A percentile compares a stretch with the other conserved stretches of the same genome.
Conservation (phyloP, 192 early-diverging fungal genomes). For the Coemansia sp. region DNA sequence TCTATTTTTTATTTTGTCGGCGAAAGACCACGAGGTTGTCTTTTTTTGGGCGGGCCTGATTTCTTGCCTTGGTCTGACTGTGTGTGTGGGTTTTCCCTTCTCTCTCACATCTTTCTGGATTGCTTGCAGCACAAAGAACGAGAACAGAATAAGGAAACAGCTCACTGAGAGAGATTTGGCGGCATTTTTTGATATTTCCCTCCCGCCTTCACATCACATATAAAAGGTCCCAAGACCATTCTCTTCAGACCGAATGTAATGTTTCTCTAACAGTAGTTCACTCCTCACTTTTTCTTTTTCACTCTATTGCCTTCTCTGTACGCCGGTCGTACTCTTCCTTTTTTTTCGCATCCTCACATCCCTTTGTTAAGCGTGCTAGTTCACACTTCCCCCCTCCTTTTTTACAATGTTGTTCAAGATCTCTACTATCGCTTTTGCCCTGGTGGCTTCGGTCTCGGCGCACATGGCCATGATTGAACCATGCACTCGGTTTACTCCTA, state of each 20-base stretch:
- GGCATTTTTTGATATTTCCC: neutral
- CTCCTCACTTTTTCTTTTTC: neutral
- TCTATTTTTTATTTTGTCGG: neutral
- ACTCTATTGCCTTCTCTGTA: slow-evolving; percentile 3
- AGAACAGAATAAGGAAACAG: neutral
- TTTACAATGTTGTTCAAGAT: slow-evolving; percentile 28
- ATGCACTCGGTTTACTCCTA: slow-evolving; percentile 38
- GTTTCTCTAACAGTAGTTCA: slow-evolving; percentile 17
- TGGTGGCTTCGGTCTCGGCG: slow-evolving; percentile 41
- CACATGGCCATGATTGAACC: slow-evolving; percentile 49
- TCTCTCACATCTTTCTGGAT: neutral
- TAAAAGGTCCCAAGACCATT: neutral
- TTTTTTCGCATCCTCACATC: neutral
- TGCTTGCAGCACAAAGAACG: neutral
- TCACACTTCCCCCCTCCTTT: neutral
- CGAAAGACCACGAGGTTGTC: neutral
- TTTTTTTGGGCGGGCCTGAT: neutral
- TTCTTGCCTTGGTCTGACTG: neutral
- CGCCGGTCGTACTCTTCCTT: slow-evolving; percentile 20
- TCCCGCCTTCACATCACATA: neutral
- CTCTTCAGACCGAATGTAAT: neutral
- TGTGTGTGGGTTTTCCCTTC: neutral
- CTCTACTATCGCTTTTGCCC: slow-evolving; percentile 17
- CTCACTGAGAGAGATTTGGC: slow-evolving; percentile 3
- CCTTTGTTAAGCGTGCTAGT: neutral